A percentile compares a stretch with the other conserved stretches of the same genome.
These are phyloP conservation scores for Chaetoceros muelleri DNA, from an alignment of 108 stramenopile species.

Conservation along the genomic window DNA sequence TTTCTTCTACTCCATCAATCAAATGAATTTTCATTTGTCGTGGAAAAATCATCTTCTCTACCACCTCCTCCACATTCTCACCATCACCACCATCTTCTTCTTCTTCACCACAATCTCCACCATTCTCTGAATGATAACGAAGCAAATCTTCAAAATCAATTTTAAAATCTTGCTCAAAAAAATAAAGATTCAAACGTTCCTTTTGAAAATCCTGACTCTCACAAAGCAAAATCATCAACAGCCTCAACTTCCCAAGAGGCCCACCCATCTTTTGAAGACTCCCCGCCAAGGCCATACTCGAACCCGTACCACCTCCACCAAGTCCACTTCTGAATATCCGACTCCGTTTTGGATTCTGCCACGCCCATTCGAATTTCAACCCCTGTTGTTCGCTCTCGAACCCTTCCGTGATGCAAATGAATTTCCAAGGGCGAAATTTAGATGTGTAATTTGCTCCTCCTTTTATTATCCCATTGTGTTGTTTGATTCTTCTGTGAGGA, in stretches of 20 bases:
- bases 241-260: not conserved
- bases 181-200: not conserved
- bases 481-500: not conserved
- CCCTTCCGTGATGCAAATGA: not conserved
- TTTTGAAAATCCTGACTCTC: not conserved
- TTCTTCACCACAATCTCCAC: not conserved
- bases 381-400: not conserved
- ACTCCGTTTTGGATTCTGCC: not conserved
- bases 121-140: not conserved
- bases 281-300: not conserved
- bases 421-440: not conserved
- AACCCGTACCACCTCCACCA: not conserved
- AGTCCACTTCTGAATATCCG: not conserved
- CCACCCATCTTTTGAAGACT: not conserved
- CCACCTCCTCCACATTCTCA: not conserved
- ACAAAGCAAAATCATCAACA: not conserved
- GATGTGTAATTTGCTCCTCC: not conserved
- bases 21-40: not conserved
- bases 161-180: not conserved
- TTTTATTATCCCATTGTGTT: not conserved
- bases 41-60: not conserved
- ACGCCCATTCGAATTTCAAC: not conserved
- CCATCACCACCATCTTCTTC: not conserved
- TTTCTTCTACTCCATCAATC: not conserved
- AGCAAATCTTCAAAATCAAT: not conserved